Evolutionary conservation across 2,329 filamentous ascomycete genomes (phyloP).

Genomic region (Aspergillaceae sp.): DNA sequence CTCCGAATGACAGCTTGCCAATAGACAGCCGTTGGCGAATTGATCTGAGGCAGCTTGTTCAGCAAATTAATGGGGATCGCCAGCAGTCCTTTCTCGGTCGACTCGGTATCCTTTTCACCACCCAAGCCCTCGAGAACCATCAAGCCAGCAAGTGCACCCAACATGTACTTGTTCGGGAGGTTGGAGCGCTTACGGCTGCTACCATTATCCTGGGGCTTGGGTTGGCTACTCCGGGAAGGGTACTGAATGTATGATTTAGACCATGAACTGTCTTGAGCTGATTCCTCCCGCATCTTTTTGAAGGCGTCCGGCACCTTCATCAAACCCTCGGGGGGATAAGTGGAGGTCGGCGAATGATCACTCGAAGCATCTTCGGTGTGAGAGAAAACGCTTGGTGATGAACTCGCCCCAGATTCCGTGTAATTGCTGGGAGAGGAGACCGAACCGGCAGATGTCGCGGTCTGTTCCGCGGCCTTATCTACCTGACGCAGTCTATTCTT

Average conservation of each 20-base stretch:
- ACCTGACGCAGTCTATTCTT: constrained; percentile 74
- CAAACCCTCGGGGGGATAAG: constrained; percentile 34
- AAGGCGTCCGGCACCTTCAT: constrained; percentile 38
- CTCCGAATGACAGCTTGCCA: constrained; percentile 16
- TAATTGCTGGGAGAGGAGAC: constrained; percentile 35
- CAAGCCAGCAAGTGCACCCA: constrained; percentile 80
- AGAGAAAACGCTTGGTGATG: constrained; percentile 35
- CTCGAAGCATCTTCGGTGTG: constrained; percentile 28
- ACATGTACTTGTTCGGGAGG: constrained; percentile 69
- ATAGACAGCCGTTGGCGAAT: constrained; percentile 16
- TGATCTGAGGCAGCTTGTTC: constrained; percentile 19
- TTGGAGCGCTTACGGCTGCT: constrained; percentile 42
- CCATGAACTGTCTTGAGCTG: constrained; percentile 25
- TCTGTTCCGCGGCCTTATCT: constrained; percentile 49
- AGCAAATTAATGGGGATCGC: constrained; percentile 55
- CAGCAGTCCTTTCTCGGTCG: constrained; percentile 57
- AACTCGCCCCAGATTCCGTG: constrained; percentile 26
- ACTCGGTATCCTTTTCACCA: constrained; percentile 56
- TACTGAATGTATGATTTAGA: constrained; percentile 34
- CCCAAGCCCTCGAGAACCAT: constrained; percentile 81
- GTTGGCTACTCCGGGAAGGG: constrained; percentile 11
- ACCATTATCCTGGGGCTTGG: constrained; percentile 29
- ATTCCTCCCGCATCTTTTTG: constrained; percentile 32
- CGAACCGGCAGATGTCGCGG: constrained; percentile 28
- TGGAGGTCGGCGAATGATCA: constrained; percentile 23